Evolutionary conservation across 1,284 basidiomycete species (phyloP).

Genomic region (Ustilago crameri): DNA sequence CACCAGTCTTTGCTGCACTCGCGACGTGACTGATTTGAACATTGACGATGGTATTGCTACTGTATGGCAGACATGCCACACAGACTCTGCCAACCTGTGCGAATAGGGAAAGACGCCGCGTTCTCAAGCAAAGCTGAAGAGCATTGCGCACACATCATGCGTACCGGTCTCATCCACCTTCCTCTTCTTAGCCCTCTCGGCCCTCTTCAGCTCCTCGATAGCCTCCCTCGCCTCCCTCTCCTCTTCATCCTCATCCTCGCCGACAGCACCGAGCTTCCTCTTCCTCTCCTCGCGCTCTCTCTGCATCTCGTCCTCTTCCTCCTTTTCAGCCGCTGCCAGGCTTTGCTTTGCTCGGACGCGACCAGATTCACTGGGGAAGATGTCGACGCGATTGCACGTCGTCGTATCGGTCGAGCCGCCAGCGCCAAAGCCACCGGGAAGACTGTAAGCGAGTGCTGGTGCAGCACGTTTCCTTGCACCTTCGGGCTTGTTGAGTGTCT

Average conservation of each 20-base stretch:
- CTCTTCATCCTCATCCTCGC: conserved; percentile 27
- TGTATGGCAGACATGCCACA: too few relatives aligned
- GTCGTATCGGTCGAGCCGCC: conserved; percentile 27
- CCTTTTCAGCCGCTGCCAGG: conserved; percentile 21
- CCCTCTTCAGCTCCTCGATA: conserved; percentile 39
- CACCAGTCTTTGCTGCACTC: too few relatives aligned
- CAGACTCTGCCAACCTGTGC: too few relatives aligned
- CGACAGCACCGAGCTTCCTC: conserved; percentile 19
- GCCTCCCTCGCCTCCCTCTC: conserved; percentile 43
- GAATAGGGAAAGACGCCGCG: background rate
- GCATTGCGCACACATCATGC: conserved; percentile 36
- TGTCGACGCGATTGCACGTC: conserved; percentile 24
- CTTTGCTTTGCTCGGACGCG: conserved; percentile 15
- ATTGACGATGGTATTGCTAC: too few relatives aligned
- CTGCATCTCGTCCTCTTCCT: conserved; percentile 27
- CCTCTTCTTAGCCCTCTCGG: conserved; percentile 46
- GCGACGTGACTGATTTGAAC: too few relatives aligned
- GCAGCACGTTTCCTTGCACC: background rate
- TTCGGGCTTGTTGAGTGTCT: conserved; percentile 73
- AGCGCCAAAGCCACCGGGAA: conserved; percentile 42
- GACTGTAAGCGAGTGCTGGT: conserved; percentile 32
- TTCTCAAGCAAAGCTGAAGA: conserved; percentile 44
- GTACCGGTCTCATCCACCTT: conserved; percentile 40
- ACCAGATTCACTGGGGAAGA: conserved; percentile 36
- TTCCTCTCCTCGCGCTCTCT: conserved; percentile 29